Base-by-base conservation (phyloP, 345 rosid genomes). In the Linum tenue region DNA sequence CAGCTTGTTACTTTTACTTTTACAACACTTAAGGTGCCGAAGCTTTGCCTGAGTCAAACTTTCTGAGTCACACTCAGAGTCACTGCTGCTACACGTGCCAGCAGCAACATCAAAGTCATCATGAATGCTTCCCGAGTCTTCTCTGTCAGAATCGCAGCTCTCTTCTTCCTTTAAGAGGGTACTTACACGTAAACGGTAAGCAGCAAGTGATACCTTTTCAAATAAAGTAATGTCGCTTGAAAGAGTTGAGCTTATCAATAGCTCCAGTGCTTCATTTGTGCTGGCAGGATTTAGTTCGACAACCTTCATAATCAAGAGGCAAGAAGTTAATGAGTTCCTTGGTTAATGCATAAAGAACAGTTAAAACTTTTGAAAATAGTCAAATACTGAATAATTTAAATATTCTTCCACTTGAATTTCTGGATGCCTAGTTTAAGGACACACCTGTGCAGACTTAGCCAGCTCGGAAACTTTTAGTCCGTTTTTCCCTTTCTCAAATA, bases 211-310 rank as follows among this genome's bases (percentile, higher is more conserved):
- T 40, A 94, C 90, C 85, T 90, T 94, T 69, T 94, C 99, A 71
- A 94, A 94, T 67, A 94, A 70, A 48, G 89, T 82, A 70, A 94
- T 94, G 77, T 94, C 99, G 79, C 99, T 94, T 67, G 92, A 84
- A 74, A 94, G 89, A 62, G 89, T 79, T 70, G 96, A 86, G 75
- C 82, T 72, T 76, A 94, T 81, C 69, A 82, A 69, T n/a, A 55
- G 73, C 77, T 94, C 90, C 70, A 81, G 80, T 68, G 84, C 95
- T 76, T 85, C 92, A 56, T 77, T 69, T 1, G 78, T 53, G 76
- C 77, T 74, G 65, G 80, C 73, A 75, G 83, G 79, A 78, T 82
- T 83, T 77, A 88, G 76, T 72, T 79, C 92, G 75, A 73, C 72
- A 73, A 94, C 78, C 97, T 86, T 74, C 81, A 77, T 75, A 67